Evolutionary conservation across 2,329 filamentous ascomycete genomes (phyloP).

Genomic region (Colletotrichum lindemuthianum): DNA sequence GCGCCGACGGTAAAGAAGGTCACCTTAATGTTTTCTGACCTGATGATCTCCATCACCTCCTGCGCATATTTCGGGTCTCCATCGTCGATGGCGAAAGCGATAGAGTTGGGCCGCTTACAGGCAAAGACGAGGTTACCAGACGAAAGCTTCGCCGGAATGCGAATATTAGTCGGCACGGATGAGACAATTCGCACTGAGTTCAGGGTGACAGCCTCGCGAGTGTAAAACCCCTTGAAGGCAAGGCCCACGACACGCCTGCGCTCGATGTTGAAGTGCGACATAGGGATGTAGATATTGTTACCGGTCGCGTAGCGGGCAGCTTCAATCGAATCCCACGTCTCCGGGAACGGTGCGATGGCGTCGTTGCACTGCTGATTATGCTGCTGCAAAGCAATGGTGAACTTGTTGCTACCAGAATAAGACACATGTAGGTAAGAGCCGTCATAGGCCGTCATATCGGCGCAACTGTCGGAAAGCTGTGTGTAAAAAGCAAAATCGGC

Average conservation of each 20-base stretch:
- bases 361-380: slow-evolving; percentile 70
- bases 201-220: slow-evolving; percentile 58
- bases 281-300: slow-evolving; percentile 72
- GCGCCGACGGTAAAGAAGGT: slow-evolving; percentile 78
- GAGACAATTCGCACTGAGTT: slow-evolving; percentile 69
- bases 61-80: slow-evolving; percentile 60
- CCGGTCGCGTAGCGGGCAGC: slow-evolving; percentile 65
- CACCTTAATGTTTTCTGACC: slow-evolving; percentile 69
- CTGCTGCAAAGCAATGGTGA: slow-evolving; percentile 73
- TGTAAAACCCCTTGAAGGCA: slow-evolving; percentile 73
- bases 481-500: slow-evolving; percentile 69
- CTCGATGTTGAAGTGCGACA: slow-evolving; percentile 73
- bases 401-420: slow-evolving; percentile 70
- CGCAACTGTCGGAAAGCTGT: slow-evolving; percentile 55
- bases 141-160: slow-evolving; percentile 67
- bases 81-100: slow-evolving; percentile 79
- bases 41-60: slow-evolving; percentile 66
- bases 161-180: slow-evolving; percentile 60
- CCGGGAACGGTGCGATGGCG: slow-evolving; percentile 67
- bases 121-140: slow-evolving; percentile 69
- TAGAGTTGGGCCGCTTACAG: slow-evolving; percentile 74
- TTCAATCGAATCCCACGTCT: slow-evolving; percentile 76
- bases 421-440: slow-evolving; percentile 72
- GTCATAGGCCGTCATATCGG: slow-evolving; percentile 64
- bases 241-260: slow-evolving; percentile 65